A percentile compares a stretch with the other conserved stretches of the same genome.
phyloP scores from a whole-genome alignment of 306 rosid species.

The Castanospermum australe region DNA sequence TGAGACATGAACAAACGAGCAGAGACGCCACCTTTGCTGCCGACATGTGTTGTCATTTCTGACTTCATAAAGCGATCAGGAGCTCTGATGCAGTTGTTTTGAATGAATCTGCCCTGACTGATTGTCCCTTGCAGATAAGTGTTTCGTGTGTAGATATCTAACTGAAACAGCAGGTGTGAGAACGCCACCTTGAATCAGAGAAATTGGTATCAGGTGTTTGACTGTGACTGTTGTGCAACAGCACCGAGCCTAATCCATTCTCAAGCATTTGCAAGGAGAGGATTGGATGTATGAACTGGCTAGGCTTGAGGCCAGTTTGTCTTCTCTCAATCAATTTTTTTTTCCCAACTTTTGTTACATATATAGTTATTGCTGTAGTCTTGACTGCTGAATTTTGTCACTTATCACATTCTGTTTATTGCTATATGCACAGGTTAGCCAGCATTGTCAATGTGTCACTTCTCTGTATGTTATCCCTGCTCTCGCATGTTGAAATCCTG shows the following conservation, averaged over 20 bases:
- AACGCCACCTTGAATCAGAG: constrained; percentile 57
- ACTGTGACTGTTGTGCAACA: constrained; percentile 53
- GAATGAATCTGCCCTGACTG: constrained; percentile 38
- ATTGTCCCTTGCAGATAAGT: constrained; percentile 59
- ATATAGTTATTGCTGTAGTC: constrained; percentile 76
- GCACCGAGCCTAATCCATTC: constrained; percentile 48
- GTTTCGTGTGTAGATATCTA: constrained; percentile 93
- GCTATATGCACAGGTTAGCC: constrained; percentile 73
- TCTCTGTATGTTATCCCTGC: not conserved
- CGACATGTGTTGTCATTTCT: constrained; percentile 24
- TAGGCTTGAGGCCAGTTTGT: constrained; percentile 59
- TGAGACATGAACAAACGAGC: constrained; percentile 15
- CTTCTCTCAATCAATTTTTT: constrained; percentile 51
- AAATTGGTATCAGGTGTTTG: constrained; percentile 50
- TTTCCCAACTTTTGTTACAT: constrained; percentile 54
- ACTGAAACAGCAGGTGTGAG: constrained; percentile 61
- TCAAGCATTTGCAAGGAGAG: constrained; percentile 52
- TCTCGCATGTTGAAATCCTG: too few relatives aligned
- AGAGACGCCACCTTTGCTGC: constrained; percentile 28
- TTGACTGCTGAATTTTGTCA: constrained; percentile 67
- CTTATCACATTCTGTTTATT: constrained; percentile 68
- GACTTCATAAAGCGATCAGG: constrained; percentile 39
- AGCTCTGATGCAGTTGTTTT: constrained; percentile 40
- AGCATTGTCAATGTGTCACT: constrained; percentile 27
- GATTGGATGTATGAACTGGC: constrained; percentile 69